phyloP scores from a whole-genome alignment of 2,329 filamentous ascomycete genomes.

The Pyrenophora seminiperda region DNA sequence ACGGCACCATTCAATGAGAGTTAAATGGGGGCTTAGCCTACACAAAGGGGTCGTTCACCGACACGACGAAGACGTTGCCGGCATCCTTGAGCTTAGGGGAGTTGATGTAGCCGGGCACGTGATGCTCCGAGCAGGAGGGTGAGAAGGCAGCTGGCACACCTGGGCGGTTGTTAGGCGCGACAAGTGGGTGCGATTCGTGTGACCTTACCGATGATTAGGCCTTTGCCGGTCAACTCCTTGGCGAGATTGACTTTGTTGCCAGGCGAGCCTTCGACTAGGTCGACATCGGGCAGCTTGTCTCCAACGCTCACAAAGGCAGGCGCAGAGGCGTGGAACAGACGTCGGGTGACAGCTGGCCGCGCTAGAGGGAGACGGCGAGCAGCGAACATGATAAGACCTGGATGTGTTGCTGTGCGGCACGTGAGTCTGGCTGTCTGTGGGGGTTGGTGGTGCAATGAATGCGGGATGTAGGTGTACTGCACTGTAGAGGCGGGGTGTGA shows the following conservation, averaged over 20 bases:
- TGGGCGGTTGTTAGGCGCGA: constrained; percentile 18
- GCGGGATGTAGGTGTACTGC: no score
- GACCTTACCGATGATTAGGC: constrained; percentile 68
- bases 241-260: constrained; percentile 89
- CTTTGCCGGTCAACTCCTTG: constrained; percentile 74
- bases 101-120: constrained; percentile 86
- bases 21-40: constrained; percentile 54
- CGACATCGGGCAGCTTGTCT: constrained; percentile 76
- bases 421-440: constrained; percentile 13
- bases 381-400: constrained; percentile 29
- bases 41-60: constrained; percentile 95
- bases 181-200: constrained; percentile 6
- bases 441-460: background rate
- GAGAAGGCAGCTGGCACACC: constrained; percentile 53
- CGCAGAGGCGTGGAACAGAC: constrained; percentile 67
- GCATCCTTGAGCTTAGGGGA: constrained; percentile 77
- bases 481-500: background rate
- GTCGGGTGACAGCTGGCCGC: constrained; percentile 27
- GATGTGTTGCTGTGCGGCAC: constrained; percentile 5
- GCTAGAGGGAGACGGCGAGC: constrained; percentile 37
- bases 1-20: constrained; percentile 4
- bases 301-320: constrained; percentile 73
- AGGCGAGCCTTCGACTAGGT: constrained; percentile 83
- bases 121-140: constrained; percentile 68
- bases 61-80: constrained; percentile 85